Conservation (phyloP, 768 basidiomycete genomes). For the Lactarius akahatsu region DNA sequence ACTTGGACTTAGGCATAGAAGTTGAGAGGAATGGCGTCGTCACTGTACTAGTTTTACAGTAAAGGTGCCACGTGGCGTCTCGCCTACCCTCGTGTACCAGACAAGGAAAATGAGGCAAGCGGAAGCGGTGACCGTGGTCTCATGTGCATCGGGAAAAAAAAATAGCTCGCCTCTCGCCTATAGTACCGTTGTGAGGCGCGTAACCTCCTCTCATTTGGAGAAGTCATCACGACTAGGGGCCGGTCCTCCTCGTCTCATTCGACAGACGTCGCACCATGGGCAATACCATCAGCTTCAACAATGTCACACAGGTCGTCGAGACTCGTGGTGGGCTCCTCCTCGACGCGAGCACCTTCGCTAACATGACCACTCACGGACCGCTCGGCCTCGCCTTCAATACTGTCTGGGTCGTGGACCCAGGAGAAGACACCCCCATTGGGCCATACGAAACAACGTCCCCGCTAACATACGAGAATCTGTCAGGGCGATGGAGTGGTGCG, state of each 20-base stretch:
- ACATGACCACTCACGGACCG: conserved; percentile 5
- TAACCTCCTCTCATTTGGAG: background rate
- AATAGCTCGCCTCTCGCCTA: background rate
- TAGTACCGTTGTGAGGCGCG: background rate
- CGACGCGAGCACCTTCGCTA: conserved; percentile 14
- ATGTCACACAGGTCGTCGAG: conserved; percentile 15
- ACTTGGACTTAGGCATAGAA: too few relatives aligned
- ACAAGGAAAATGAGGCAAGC: background rate
- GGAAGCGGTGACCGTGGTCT: background rate
- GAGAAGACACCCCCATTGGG: conserved; percentile 12
- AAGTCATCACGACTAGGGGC: background rate
- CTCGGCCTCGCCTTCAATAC: conserved; percentile 16
- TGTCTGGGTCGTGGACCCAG: conserved; percentile 13
- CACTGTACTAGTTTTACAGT: too few relatives aligned
- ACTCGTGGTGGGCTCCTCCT: conserved; percentile 19
- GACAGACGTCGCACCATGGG: conserved; percentile 2
- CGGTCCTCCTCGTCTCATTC: background rate
- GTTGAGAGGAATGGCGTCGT: too few relatives aligned
- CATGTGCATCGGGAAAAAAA: background rate
- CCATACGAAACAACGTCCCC: conserved; percentile 13
- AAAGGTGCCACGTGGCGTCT: background rate
- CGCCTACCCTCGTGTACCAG: background rate
- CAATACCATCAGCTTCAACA: conserved; percentile 14
- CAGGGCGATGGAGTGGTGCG: conserved; percentile 21
- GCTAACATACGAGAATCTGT: conserved; percentile 12